Evolutionary conservation across 1,284 basidiomycete genomes (phyloP), one percentile per base, ranked within the genome.

Genomic region (Lignosus rhinocerotis): DNA sequence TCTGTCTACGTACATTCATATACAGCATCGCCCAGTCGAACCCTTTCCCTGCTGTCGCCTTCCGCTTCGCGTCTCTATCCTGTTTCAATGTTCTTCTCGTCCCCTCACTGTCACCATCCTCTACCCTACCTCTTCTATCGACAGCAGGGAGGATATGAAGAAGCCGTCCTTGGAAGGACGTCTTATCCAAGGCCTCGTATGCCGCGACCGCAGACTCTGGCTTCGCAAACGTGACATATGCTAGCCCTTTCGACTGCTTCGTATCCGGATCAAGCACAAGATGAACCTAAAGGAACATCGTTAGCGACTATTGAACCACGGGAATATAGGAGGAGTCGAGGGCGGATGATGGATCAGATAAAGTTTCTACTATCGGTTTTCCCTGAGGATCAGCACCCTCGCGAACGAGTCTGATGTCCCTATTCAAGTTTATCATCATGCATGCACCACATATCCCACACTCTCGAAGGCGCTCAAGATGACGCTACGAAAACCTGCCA

Each of bases 11-110:
- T 77, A 95, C 94, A 80, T 97, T 98, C 94, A 98, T 96, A 71
- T 96, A 98, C 61, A 98, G 73, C 80, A 94, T 92, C 46, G 88
- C 89, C 96, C 96, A 99, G 73, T 96, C 97, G 70, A 98, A 96
- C 61, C 94, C 93, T 65, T 88, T 89, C 36, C 88, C 87, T 6
- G 90, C 88, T 30, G 76, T 79, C 14, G 86, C 80, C 72, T 92
- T 96, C 62, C 87, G 80, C 72, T 90, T 88, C 43, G 84, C 82
- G 14, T 84, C 79, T 61, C 81, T 82, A 66, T 93, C 90, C 43
- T 87, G 85, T 71, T 90, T 92, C 45, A 91, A 70, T 1, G 80
- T 80, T 60, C 76, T 80, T 66, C 84, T 86, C 61, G 70, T 78
- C 36, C 75, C 79, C 12, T 61, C 65, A 39, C 51, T 65, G 34